Evolutionary conservation across 164 flowering plant genomes (phyloP).

Genomic region (Vitis rupestris): DNA sequence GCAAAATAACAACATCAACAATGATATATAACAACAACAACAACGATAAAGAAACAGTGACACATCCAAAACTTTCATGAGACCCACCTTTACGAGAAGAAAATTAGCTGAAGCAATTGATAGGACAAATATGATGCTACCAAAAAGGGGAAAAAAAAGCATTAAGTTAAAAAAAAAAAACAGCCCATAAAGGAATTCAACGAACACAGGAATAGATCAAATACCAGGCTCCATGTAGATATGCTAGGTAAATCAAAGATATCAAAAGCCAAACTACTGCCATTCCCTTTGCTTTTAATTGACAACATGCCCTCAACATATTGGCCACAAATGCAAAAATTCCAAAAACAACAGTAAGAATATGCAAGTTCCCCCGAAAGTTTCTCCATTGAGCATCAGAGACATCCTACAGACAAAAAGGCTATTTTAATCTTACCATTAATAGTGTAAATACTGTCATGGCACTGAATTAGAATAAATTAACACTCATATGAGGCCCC

Average conservation of each 20-base stretch:
- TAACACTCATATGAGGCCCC: too few species aligned
- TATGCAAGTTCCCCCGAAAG: slow-evolving; percentile 76
- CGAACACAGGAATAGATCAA: background rate
- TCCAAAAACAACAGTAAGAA: slow-evolving; percentile 70
- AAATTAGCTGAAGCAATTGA: slow-evolving; percentile 75
- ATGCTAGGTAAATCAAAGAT: slow-evolving; percentile 64
- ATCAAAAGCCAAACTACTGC: slow-evolving; percentile 74
- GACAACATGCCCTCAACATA: slow-evolving; percentile 33
- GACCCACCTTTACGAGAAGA: slow-evolving; percentile 72
- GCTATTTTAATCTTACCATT: too few species aligned
- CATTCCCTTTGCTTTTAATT: slow-evolving; percentile 70
- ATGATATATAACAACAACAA: background rate
- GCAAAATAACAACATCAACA: slow-evolving; percentile 1
- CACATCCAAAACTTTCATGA: background rate
- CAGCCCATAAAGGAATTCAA: background rate
- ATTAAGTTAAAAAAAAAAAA: background rate
- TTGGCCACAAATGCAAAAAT: slow-evolving; percentile 58
- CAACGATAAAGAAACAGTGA: background rate
- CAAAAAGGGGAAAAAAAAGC: slow-evolving; percentile 7
- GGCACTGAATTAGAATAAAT: background rate
- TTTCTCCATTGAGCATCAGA: slow-evolving; percentile 98
- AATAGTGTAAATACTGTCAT: background rate
- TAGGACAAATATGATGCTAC: slow-evolving; percentile 72
- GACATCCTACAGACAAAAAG: slow-evolving; percentile 52
- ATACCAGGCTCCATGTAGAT: slow-evolving; percentile 95